phyloP scores from a whole-genome alignment of 495 filamentous ascomycete species.

The Penicillium crystallinum region DNA sequence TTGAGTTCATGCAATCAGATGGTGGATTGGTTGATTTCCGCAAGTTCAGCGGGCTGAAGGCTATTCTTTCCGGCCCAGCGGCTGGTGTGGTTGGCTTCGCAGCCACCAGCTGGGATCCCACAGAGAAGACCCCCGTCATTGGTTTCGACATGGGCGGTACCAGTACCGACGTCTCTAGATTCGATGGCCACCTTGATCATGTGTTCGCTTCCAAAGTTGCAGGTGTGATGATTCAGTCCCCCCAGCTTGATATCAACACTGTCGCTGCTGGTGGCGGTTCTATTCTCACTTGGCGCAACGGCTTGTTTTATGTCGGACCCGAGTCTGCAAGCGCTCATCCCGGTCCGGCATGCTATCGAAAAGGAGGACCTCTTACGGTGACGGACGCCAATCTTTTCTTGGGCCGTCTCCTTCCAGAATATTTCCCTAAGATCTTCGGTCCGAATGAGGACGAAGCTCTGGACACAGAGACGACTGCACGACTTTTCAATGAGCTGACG shows the following conservation, averaged over 20 bases:
- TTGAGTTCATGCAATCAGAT: constrained; percentile 54
- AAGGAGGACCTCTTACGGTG: constrained; percentile 87
- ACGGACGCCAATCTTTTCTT: constrained; percentile 93
- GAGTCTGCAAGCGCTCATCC: constrained; percentile 93
- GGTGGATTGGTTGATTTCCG: constrained; percentile 52
- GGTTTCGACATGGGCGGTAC: constrained; percentile 98
- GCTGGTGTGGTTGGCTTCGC: constrained; percentile 88
- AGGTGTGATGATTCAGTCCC: constrained; percentile 89
- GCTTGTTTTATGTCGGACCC: constrained; percentile 92
- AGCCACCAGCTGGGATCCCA: constrained; percentile 82
- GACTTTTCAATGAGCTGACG: constrained; percentile 71
- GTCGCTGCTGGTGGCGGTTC: constrained; percentile 93
- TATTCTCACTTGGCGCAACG: constrained; percentile 83
- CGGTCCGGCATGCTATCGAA: constrained; percentile 90
- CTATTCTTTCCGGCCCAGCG: constrained; percentile 56
- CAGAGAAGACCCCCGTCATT: constrained; percentile 84
- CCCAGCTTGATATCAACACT: constrained; percentile 96
- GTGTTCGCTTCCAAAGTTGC: constrained; percentile 97
- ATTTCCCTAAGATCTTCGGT: constrained; percentile 97
- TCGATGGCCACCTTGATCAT: constrained; percentile 91
- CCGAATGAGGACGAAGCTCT: constrained; percentile 83
- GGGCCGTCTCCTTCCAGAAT: constrained; percentile 82
- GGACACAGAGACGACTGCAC: constrained; percentile 71
- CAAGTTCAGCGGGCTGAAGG: constrained; percentile 54
- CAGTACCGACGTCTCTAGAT: constrained; percentile 89